Evolutionary conservation across 2,329 filamentous ascomycete species (phyloP).

Genomic region (Alternaria tenuissima): DNA sequence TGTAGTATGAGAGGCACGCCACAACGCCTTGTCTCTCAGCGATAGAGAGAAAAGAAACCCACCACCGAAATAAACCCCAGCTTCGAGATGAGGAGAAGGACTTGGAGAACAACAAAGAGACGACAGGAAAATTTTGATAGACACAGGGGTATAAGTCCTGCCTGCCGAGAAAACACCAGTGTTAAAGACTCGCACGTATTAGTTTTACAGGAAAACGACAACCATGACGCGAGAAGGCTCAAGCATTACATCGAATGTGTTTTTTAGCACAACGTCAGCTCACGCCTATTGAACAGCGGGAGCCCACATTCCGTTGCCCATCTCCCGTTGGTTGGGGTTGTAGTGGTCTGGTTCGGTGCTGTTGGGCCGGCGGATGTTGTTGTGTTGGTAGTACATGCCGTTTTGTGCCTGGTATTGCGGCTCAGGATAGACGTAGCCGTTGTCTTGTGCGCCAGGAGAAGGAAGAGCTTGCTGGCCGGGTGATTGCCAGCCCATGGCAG

Average conservation of each 20-base stretch:
- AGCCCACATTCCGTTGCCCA: conserved; percentile 53
- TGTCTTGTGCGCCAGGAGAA: conserved; percentile 73
- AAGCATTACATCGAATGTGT: conserved; percentile 5
- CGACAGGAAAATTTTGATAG: conserved; percentile 41
- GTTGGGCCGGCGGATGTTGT: conserved; percentile 74
- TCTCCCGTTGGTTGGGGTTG: conserved; percentile 50
- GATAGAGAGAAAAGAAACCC: conserved; percentile 17
- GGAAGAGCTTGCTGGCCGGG: conserved; percentile 77
- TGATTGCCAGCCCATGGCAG: conserved; percentile 83
- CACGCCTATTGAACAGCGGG: conserved; percentile 51
- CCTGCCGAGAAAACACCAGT: conserved; percentile 45
- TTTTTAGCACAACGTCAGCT: not conserved
- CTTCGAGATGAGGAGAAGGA: conserved; percentile 36
- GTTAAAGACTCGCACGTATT: conserved; percentile 42
- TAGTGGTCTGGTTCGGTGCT: conserved; percentile 72
- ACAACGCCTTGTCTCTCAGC: conserved; percentile 37
- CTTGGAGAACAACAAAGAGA: conserved; percentile 32
- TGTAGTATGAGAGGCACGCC: conserved; percentile 34
- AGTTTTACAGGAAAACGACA: conserved; percentile 41
- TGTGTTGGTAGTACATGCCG: conserved; percentile 75
- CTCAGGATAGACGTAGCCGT: conserved; percentile 83
- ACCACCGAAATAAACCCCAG: conserved; percentile 21
- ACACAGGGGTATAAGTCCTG: conserved; percentile 54
- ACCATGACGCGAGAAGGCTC: conserved; percentile 3
- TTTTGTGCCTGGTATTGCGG: conserved; percentile 68